Conservation (phyloP, 306 rosid genomes). For the Quercus parvula region DNA sequence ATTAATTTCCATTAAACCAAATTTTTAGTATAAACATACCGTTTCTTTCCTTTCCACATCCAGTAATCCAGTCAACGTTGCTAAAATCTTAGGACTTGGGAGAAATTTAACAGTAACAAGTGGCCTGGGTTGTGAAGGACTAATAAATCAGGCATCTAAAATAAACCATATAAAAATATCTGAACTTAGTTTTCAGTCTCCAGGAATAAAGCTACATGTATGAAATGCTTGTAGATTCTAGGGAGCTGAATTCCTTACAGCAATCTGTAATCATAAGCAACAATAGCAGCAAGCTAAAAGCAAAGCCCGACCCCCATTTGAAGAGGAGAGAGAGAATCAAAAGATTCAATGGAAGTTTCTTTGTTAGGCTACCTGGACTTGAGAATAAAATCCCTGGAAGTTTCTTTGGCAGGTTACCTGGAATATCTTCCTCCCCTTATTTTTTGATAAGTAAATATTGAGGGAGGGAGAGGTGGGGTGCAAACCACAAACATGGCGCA, state of each 20-base stretch:
- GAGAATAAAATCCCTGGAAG: neutral
- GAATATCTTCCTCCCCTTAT: neutral
- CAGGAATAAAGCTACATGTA: neutral
- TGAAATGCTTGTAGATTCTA: neutral
- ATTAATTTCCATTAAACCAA: neutral
- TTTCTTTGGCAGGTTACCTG: neutral
- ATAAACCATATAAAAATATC: neutral
- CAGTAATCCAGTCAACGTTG: neutral
- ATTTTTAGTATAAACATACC: neutral
- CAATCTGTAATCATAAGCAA: neutral
- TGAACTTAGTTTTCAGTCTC: neutral
- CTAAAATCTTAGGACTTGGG: neutral
- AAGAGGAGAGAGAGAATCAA: neutral
- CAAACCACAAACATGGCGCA: too few species aligned
- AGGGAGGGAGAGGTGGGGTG: neutral
- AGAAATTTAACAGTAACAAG: slow-evolving; percentile 2
- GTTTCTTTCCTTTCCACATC: too few species aligned
- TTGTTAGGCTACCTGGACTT: neutral
- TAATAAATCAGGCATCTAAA: neutral
- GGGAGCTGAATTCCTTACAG: neutral
- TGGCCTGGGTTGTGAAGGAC: neutral
- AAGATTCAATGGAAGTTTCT: neutral
- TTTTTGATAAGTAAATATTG: neutral
- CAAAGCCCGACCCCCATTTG: neutral
- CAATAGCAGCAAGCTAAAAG: neutral